Percentiles rank a stretch among this genome's conserved stretches.
Evolutionary conservation across 179 eudicot species (phyloP).

Genomic region (Dionaea muscipula): DNA sequence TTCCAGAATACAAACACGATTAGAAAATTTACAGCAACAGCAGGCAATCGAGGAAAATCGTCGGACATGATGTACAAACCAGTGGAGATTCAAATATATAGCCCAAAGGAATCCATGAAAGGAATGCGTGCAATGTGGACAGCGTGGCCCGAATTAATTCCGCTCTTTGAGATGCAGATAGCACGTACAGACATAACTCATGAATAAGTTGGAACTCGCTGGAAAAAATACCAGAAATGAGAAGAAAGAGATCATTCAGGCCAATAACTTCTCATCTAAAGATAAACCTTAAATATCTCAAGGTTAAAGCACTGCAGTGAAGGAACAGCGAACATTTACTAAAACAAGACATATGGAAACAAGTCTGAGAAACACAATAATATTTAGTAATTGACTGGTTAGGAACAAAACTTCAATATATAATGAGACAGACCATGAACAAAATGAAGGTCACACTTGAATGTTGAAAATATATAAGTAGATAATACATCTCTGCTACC

Average conservation of each 20-base stretch:
- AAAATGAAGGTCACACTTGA: too few species aligned
- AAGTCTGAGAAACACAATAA: too few species aligned
- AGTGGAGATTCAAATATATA: constrained; percentile 96
- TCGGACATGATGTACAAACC: constrained; percentile 36
- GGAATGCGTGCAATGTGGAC: constrained; percentile 88
- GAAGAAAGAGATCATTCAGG: background rate
- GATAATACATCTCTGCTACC: too few species aligned
- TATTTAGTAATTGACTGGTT: too few species aligned
- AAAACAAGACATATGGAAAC: too few species aligned
- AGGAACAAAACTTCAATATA: too few species aligned
- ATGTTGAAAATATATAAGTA: too few species aligned
- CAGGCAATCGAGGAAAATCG: background rate
- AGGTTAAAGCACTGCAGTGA: too few species aligned
- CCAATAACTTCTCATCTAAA: too few species aligned
- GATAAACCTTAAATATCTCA: too few species aligned
- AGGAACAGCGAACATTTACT: too few species aligned
- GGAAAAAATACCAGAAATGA: constrained; percentile 19
- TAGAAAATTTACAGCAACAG: background rate
- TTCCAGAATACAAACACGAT: constrained; percentile 3
- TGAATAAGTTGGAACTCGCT: constrained; percentile 98
- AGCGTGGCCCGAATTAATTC: constrained; percentile 88
- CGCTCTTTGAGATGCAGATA: constrained; percentile 87
- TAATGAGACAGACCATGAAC: too few species aligned
- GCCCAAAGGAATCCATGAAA: constrained; percentile 98
- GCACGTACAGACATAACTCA: constrained; percentile 88